Base-by-base conservation (phyloP, 768 basidiomycete genomes). In the Jaapia argillacea region DNA sequence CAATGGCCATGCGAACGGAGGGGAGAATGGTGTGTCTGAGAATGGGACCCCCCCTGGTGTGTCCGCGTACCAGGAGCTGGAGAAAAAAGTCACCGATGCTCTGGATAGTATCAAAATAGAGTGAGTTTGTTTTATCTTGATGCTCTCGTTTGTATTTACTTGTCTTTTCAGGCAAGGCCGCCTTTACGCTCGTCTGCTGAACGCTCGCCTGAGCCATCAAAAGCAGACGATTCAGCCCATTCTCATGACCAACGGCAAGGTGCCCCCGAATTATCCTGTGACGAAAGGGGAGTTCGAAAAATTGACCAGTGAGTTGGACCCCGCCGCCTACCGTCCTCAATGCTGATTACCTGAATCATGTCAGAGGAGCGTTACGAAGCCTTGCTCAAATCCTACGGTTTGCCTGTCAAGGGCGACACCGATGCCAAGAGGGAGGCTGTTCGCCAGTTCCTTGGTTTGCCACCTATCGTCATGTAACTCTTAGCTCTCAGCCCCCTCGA, bases 281-380 rank as follows among this genome's bases (percentile, higher is more conserved):
- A 60, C 63, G 1, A 61, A 64, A 41, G 68, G 68, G 43, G 68
- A 69, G 48, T 69, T 68, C 41, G 68, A 69, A 48, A 67, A 68
- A 48, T 58, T 69, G n/a, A 69, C 67, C 14, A 69, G 68, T 69
- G 24, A n/a, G 2, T 7, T 37, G 12, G 13, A 18, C 20, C 14
- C 36, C 3, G 24, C 5, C 33, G 22, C 20, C 36, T 10, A 24
- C 1, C 23, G 10, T 31, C 13, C 27, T 38, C 37, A 10, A 26
- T 4, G 14, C 14, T 41, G 36, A 24, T 16, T 5, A 21, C 39
- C 12, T 22, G 18, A 26, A n/a, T 41, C 20, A 13, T 31, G 7
- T 13, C 37, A 38, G 23, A 33, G 61, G 68, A 69, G 35, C 63
- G 68, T 1, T 69, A 69, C 50, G 67, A 69, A 27, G 48, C 26